Evolutionary conservation across 257 asterid species (phyloP).

Genomic region (Fraxinus cuspidata): DNA sequence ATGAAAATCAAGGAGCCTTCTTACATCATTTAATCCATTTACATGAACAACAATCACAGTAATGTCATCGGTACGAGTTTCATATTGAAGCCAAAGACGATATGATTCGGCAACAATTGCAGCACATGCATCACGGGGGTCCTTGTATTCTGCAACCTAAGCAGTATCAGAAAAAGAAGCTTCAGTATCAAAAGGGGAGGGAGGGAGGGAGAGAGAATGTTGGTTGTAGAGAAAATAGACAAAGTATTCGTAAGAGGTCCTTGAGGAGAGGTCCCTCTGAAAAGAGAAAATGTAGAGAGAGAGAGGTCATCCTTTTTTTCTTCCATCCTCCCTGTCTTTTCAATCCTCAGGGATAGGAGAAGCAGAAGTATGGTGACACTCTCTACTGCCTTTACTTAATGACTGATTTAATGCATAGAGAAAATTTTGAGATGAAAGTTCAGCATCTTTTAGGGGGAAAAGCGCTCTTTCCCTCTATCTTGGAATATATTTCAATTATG

Average conservation of each 20-base stretch:
- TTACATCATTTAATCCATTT: constrained; percentile 73
- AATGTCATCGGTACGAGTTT: constrained; percentile 97
- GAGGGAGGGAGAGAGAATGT: neutral
- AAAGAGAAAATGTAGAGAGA: neutral
- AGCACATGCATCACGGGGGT: constrained; percentile 99
- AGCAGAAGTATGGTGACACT: neutral
- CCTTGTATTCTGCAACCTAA: constrained; percentile 79
- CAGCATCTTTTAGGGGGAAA: neutral
- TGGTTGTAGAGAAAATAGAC: neutral
- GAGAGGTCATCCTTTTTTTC: neutral
- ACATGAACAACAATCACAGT: constrained; percentile 94
- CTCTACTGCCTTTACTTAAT: no score
- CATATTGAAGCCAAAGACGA: constrained; percentile 95
- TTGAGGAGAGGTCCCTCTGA: neutral
- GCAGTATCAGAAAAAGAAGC: no score
- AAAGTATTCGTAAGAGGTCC: neutral
- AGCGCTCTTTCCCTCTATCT: neutral
- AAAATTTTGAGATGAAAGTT: neutral
- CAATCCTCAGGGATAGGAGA: neutral
- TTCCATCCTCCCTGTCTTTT: neutral
- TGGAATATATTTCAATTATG: neutral
- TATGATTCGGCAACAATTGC: constrained; percentile 98
- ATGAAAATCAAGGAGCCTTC: constrained; percentile 27
- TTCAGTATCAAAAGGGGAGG: neutral
- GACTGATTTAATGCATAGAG: neutral